Evolutionary conservation across 2,329 filamentous ascomycete genomes (phyloP), one percentile per base, ranked within the genome.

Genomic region (Myriosclerotinia curreyana): DNA sequence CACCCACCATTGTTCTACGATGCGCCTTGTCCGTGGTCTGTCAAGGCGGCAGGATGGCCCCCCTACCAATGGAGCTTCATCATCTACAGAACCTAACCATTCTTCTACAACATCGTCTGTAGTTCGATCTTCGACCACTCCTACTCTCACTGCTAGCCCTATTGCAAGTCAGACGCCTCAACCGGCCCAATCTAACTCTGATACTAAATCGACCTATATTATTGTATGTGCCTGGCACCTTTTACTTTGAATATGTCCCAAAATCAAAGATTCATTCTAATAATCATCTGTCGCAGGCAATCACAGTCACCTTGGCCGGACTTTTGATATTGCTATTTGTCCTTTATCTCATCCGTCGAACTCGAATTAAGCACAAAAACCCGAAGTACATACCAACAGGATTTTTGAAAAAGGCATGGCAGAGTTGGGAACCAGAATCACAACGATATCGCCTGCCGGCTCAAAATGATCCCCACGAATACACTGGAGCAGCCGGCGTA

Each of bases 331-430:
- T 73, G 14, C 22, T 71, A 17, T 55, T 70, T 36, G 61, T 63
- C 12, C 66, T 68, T 50, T 67, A 67, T 28, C 11, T 69, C 25
- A 60, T 73, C 22, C 79, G 80, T n/a, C 71, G 72, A 55, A 73
- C 80, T 48, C 79, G 80, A 42, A 71, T 74, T 62, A 75, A 75
- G 58, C 75, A 82, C 66, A 77, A 74, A 62, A 75, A 80, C 36
- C 81, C 82, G 3, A 83, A 77, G 73, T 81, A 80, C 64, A 75
- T 84, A 28, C 81, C 83, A 5, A 81, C 80, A 0, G 74, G 76
- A 34, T 80, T 75, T 63, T 70, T 85, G 40, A 84, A 83, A 71
- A 76, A 75, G 22, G 75, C 77, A 72, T 85, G 83, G 83, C 75
- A 75, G 62, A 76, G 76, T 67, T 84, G 82, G 82, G 75, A 74